These are phyloP conservation scores for Cyclotella sp. DNA, from an alignment of 108 stramenopile genomes.

Conservation along the genomic window DNA sequence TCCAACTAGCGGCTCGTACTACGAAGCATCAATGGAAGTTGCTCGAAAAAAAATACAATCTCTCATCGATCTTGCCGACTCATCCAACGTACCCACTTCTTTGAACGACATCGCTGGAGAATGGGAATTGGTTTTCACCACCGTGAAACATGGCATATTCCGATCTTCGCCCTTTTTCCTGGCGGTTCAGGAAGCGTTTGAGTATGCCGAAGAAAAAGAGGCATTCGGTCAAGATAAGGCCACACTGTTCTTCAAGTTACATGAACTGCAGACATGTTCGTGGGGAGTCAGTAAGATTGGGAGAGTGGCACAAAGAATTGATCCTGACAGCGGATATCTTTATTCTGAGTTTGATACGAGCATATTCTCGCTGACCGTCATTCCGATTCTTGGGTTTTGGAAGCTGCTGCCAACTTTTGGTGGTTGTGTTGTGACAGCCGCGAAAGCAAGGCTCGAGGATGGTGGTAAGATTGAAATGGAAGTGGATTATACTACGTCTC, in stretches of 20 bases:
- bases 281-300: slow-evolving; percentile 92
- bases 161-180: slow-evolving; percentile 87
- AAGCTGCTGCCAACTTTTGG: slow-evolving; percentile 94
- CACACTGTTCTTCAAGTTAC: slow-evolving; percentile 90
- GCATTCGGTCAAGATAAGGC: slow-evolving; percentile 87
- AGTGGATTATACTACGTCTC: slow-evolving; percentile 86
- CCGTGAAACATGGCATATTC: slow-evolving; percentile 89
- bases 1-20: slow-evolving; percentile 85
- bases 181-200: slow-evolving; percentile 88
- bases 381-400: slow-evolving; percentile 94
- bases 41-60: slow-evolving; percentile 67
- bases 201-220: slow-evolving; percentile 67
- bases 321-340: slow-evolving; percentile 59
- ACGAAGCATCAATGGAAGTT: slow-evolving; percentile 68
- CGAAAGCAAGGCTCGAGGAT: slow-evolving; percentile 60
- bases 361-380: slow-evolving; percentile 83
- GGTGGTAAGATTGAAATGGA: slow-evolving; percentile 73
- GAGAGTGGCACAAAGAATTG: slow-evolving; percentile 86
- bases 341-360: slow-evolving; percentile 86
- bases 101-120: slow-evolving; percentile 73
- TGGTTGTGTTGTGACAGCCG: slow-evolving; percentile 89
- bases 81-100: slow-evolving; percentile 55
- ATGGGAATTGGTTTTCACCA: slow-evolving; percentile 88
- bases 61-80: slow-evolving; percentile 59
- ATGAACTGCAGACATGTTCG: slow-evolving; percentile 93